Evolutionary conservation across 1,139 yeast species (phyloP).

Genomic region (Pneumocystis wakefieldiae): DNA sequence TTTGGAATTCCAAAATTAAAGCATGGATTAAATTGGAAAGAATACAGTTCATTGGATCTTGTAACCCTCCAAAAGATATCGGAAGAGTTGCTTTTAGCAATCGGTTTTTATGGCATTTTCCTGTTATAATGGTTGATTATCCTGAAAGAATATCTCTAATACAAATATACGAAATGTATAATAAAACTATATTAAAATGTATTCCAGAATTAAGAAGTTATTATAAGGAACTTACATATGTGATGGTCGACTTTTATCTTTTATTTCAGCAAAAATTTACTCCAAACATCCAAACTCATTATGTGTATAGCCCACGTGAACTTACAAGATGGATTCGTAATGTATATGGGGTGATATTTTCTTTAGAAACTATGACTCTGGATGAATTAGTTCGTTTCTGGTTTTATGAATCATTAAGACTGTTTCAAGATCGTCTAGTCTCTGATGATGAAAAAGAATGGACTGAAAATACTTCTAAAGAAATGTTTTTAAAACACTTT

Average conservation of each 20-base stretch:
- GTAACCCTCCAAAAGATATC: conserved; percentile 74
- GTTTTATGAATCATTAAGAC: conserved; percentile 68
- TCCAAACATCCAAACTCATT: conserved; percentile 35
- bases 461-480: conserved; percentile 35
- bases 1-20: conserved; percentile 49
- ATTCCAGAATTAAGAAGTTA: conserved; percentile 50
- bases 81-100: conserved; percentile 49
- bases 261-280: conserved; percentile 32
- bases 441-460: conserved; percentile 34
- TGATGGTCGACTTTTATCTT: conserved; percentile 54
- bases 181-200: conserved; percentile 41
- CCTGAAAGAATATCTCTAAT: conserved; percentile 52
- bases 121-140: conserved; percentile 62
- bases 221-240: conserved; percentile 37
- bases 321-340: conserved; percentile 80
- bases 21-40: conserved; percentile 55
- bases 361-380: conserved; percentile 27
- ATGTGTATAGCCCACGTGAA: conserved; percentile 80
- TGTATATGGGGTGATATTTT: conserved; percentile 41
- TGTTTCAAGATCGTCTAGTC: conserved; percentile 61
- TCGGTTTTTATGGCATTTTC: conserved; percentile 57
- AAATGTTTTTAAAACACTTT: conserved; percentile 31
- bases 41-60: conserved; percentile 83
- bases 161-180: conserved; percentile 54
- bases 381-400: conserved; percentile 46